Conservation (phyloP, 345 rosid species). For the Citropsis articulata region DNA sequence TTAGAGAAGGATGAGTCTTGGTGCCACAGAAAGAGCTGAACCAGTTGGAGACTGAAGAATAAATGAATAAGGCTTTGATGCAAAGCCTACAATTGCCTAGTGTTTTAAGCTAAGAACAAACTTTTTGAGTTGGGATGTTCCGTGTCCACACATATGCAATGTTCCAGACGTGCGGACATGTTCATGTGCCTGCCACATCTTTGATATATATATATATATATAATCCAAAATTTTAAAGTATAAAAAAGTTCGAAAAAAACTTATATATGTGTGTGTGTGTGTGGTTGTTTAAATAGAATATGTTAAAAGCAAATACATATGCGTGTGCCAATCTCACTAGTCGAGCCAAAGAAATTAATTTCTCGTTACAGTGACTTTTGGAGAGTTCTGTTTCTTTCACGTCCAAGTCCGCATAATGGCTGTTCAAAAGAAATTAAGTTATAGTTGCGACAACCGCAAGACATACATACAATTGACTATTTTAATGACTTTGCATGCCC, state of each 20-base stretch:
- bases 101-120: neutral
- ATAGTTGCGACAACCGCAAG: neutral
- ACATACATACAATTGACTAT: neutral
- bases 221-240: no score
- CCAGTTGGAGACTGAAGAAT: neutral
- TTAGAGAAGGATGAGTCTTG: neutral
- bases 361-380: no score
- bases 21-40: neutral
- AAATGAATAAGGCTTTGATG: neutral
- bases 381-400: no score
- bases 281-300: no score
- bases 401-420: no score
- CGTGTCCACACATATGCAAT: neutral
- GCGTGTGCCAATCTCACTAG: no score
- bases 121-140: neutral
- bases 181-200: neutral
- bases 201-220: neutral
- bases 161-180: neutral
- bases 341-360: no score
- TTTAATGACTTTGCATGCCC: neutral
- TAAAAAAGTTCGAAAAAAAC: no score
- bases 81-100: neutral
- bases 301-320: no score
- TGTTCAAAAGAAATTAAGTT: no score
- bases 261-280: no score